A percentile compares a stretch with the other conserved stretches of the same genome.
phyloP scores from a whole-genome alignment of 169 alveolate genomes.

The Pseudocohnilembus persalinus region DNA sequence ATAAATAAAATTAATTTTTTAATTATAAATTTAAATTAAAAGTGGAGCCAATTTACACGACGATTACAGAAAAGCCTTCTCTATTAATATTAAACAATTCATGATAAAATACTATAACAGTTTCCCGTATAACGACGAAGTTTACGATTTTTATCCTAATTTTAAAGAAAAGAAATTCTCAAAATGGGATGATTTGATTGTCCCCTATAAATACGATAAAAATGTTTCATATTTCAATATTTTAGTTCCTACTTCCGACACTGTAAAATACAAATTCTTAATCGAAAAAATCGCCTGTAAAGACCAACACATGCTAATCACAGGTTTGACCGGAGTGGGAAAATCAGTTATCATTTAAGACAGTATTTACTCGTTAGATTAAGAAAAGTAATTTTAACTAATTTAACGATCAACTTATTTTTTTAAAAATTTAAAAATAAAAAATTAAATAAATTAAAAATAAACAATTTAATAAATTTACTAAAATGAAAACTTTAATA shows the following conservation, averaged over 20 bases:
- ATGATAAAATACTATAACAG: conserved; percentile 69
- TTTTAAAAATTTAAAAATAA: too few species aligned
- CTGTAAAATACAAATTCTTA: conserved; percentile 81
- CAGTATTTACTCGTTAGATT: conserved; percentile 65
- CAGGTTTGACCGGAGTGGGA: conserved; percentile 95
- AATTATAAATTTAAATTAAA: conserved; percentile 80
- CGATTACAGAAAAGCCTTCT: conserved; percentile 75
- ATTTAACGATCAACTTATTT: too few species aligned
- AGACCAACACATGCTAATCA: conserved; percentile 77
- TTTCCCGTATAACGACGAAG: conserved; percentile 82
- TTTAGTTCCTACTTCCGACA: conserved; percentile 91
- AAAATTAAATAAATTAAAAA: too few species aligned
- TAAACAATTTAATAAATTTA: too few species aligned
- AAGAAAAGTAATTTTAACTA: conserved; percentile 27
- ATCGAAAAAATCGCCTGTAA: conserved; percentile 76
- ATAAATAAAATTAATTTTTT: conserved; percentile 6
- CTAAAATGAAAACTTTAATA: too few species aligned
- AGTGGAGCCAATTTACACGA: conserved; percentile 91
- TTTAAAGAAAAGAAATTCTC: conserved; percentile 77
- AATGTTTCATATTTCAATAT: conserved; percentile 86
- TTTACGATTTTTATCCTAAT: conserved; percentile 83
- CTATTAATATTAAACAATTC: conserved; percentile 70
- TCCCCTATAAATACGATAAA: conserved; percentile 79
- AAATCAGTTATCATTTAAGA: conserved; percentile 89
- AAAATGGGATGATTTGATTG: conserved; percentile 80